Evolutionary conservation across 345 rosid species (phyloP), one percentile per base, ranked within the genome.

Genomic region (Boechera retrofracta): DNA sequence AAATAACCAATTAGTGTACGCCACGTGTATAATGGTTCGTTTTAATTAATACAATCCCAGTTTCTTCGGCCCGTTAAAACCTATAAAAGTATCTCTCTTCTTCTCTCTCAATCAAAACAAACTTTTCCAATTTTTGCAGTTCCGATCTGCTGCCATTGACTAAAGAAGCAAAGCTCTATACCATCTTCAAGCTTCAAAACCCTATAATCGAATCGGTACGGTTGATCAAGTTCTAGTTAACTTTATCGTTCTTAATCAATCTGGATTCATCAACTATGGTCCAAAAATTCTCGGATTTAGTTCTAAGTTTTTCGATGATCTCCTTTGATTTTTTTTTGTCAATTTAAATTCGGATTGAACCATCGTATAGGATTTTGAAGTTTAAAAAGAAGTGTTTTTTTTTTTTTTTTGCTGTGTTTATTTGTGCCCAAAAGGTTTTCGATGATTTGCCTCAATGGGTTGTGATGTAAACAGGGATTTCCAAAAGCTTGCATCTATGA

Each of bases 131-230:
- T 33, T n/a, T 12, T 54, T 47, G 12, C 53, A 71, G 81, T 11
- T 58, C 62, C 63, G 73, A 78, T 78, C 57, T 52, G 52, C 72
- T 64, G 36, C 67, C 61, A 67, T 62, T 55, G 71, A 71, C 67
- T 47, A 75, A 1, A 44, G n/a, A 44, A 42, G n/a, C 15, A 42
- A 10, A 11, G 3, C 48, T 12, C 16, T 12, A 24, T 29, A 29
- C 54, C n/a, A 49, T 67, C 69, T 15, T 52, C 74, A 51, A 68
- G 2, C 69, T 32, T 2, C 69, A 2, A 6, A 44, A 60, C 10
- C 49, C 64, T 15, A 12, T 44, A 6, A 10, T 33, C 56, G 13
- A 11, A 62, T 4, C 10, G 68, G 70, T 67, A 69, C 49, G n/a
- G 32, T 60, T 68, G 5, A 53, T 64, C 77, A 64, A 64, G 16